Percentiles rank a stretch among this genome's conserved stretches.
These are phyloP conservation scores for Plectranthus barbatus DNA, from an alignment of 257 asterid species.

Conservation along the genomic window DNA sequence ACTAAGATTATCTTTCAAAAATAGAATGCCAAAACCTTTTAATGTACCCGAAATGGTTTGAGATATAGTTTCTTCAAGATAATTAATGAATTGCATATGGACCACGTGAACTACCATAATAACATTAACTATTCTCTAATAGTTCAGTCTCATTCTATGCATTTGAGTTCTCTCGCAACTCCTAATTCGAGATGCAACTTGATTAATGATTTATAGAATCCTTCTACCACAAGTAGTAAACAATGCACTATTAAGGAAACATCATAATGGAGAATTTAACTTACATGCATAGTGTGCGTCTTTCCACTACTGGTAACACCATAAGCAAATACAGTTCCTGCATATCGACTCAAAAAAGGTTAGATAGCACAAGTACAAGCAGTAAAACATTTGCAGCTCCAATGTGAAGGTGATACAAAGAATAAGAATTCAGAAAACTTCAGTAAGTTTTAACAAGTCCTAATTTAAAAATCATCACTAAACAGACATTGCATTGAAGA, in stretches of 20 bases:
- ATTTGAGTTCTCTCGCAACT: constrained; percentile 1
- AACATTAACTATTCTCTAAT: neutral
- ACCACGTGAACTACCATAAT: neutral
- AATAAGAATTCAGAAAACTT: constrained; percentile 2
- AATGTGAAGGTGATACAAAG: neutral
- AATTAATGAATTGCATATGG: neutral
- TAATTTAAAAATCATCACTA: constrained; percentile 3
- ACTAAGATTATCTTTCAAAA: neutral
- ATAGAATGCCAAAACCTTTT: neutral
- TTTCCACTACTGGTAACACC: constrained; percentile 99
- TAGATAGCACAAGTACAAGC: constrained; percentile 10
- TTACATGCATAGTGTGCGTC: constrained; percentile 99
- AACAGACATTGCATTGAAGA: neutral
- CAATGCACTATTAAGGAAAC: constrained; percentile 4
- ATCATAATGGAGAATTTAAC: constrained; percentile 22
- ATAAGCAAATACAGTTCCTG: constrained; percentile 99
- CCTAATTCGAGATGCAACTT: neutral
- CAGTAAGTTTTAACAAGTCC: neutral
- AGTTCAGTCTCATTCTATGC: neutral
- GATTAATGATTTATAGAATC: constrained; percentile 5
- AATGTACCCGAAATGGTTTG: neutral
- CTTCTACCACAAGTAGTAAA: neutral
- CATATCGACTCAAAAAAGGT: constrained; percentile 22
- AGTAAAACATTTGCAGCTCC: neutral
- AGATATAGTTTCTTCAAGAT: neutral